phyloP scores from a whole-genome alignment of 2,329 filamentous ascomycete species.

The Pyrenochaeta sp. region DNA sequence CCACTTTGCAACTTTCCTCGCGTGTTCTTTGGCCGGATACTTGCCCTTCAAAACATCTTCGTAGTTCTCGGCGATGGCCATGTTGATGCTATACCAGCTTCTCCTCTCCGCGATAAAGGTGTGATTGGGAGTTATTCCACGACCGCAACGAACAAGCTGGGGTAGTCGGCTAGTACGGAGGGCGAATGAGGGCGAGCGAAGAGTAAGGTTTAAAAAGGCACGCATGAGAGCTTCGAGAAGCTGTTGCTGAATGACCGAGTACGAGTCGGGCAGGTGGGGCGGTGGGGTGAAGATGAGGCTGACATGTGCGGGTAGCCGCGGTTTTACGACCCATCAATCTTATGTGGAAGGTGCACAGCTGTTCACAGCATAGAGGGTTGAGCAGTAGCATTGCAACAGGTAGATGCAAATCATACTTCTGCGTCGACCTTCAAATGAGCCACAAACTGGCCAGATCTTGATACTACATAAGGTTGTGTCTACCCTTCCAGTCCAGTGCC shows the following conservation, averaged over 20 bases:
- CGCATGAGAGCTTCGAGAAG: constrained; percentile 22
- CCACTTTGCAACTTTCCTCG: constrained; percentile 80
- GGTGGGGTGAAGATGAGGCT: constrained; percentile 30
- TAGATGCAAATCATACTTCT: neutral
- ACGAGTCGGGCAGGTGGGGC: constrained; percentile 30
- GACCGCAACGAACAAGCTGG: neutral
- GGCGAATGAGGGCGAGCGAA: constrained; percentile 9
- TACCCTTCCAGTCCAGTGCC: constrained; percentile 5
- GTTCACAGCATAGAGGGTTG: neutral
- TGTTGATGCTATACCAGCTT: constrained; percentile 26
- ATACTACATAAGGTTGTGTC: constrained; percentile 15
- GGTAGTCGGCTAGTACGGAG: constrained; percentile 13
- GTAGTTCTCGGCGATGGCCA: constrained; percentile 45
- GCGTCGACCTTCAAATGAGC: neutral
- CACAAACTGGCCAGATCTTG: constrained; percentile 6
- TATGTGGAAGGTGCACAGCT: constrained; percentile 29
- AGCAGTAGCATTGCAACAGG: neutral
- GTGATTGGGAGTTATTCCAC: constrained; percentile 9
- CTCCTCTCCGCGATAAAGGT: constrained; percentile 8
- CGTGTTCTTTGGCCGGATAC: constrained; percentile 88
- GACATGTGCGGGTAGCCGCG: constrained; percentile 33
- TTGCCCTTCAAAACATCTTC: constrained; percentile 61
- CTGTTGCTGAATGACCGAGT: constrained; percentile 17
- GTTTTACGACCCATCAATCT: constrained; percentile 19
- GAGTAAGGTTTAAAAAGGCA: constrained; percentile 11